These are phyloP conservation scores for Lasiosphaeria miniovina DNA, from an alignment of 495 filamentous ascomycete species.

Conservation along the genomic window DNA sequence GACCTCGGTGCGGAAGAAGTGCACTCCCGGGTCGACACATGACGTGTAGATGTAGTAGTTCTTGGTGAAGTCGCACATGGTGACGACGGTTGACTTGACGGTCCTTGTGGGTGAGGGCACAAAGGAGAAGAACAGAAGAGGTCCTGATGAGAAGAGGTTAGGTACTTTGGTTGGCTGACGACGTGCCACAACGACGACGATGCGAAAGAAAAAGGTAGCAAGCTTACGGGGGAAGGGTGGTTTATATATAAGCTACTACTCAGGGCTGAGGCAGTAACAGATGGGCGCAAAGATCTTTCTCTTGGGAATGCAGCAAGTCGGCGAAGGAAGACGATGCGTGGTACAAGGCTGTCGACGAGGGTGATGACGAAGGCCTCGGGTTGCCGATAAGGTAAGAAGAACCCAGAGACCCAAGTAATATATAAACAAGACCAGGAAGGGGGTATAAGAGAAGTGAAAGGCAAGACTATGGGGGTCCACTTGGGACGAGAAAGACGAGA, in stretches of 20 bases:
- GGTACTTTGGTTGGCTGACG: background rate
- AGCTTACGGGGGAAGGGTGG: no score
- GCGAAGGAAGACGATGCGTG: background rate
- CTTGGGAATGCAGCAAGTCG: background rate
- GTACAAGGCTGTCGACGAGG: background rate
- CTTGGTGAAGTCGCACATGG: conserved; percentile 75
- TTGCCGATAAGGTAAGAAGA: background rate
- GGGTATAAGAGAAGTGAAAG: conserved; percentile 7
- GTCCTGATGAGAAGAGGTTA: background rate
- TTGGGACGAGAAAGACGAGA: conserved; percentile 5
- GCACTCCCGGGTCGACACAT: conserved; percentile 62
- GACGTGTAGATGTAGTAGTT: conserved; percentile 75
- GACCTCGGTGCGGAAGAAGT: conserved; percentile 64
- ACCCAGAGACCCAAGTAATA: background rate
- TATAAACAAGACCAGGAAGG: background rate
- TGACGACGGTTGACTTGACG: conserved; percentile 16
- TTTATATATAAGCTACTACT: no score
- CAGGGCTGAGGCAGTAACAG: no score
- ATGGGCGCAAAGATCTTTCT: no score
- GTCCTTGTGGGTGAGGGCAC: background rate
- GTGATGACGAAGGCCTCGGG: background rate
- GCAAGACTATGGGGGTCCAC: conserved; percentile 6
- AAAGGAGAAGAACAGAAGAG: background rate
- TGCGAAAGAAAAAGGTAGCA: no score
- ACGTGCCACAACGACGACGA: no score